These are phyloP conservation scores for Umbelopsis ramanniana DNA, from an alignment of 192 early-diverging fungal species.

Conservation along the genomic window DNA sequence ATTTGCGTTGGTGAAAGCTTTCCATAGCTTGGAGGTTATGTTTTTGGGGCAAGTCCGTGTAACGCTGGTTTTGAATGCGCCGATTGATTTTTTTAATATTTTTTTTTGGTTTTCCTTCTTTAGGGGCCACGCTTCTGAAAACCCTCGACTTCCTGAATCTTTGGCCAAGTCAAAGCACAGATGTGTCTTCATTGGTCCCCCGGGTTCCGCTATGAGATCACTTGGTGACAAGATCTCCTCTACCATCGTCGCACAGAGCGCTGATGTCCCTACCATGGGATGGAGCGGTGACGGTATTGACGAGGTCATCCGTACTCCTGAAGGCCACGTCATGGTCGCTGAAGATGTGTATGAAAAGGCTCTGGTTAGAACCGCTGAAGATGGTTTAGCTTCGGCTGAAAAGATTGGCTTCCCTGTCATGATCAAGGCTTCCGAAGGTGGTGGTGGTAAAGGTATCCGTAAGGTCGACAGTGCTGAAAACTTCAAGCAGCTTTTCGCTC, in stretches of 20 bases:
- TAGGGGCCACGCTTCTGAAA: conserved; percentile 98
- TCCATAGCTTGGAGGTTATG: background rate
- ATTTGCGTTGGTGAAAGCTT: no score
- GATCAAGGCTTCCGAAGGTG: conserved; percentile 99
- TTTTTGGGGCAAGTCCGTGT: conserved; percentile 17
- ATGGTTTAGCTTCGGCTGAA: conserved; percentile 83
- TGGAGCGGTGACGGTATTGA: conserved; percentile 93
- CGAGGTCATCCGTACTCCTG: conserved; percentile 66
- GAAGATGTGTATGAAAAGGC: conserved; percentile 80
- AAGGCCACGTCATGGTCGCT: conserved; percentile 82
- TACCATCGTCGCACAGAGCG: conserved; percentile 97
- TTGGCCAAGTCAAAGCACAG: conserved; percentile 79
- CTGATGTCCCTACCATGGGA: conserved; percentile 93
- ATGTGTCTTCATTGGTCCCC: conserved; percentile 96
- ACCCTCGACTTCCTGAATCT: conserved; percentile 93
- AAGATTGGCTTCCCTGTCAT: conserved; percentile 97
- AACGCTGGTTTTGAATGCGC: conserved; percentile 6
- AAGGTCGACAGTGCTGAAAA: conserved; percentile 78
- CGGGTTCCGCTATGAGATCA: conserved; percentile 96
- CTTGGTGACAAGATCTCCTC: conserved; percentile 99
- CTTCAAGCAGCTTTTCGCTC: conserved; percentile 81
- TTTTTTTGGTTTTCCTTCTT: background rate
- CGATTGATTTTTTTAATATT: conserved; percentile 2
- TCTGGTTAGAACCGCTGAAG: conserved; percentile 83
- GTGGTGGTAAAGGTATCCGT: conserved; percentile 98